Percentiles rank a stretch among this genome's conserved stretches.
These are phyloP conservation scores for Lactifluus hygrophoroides DNA, from an alignment of 768 basidiomycete genomes.

Conservation along the genomic window DNA sequence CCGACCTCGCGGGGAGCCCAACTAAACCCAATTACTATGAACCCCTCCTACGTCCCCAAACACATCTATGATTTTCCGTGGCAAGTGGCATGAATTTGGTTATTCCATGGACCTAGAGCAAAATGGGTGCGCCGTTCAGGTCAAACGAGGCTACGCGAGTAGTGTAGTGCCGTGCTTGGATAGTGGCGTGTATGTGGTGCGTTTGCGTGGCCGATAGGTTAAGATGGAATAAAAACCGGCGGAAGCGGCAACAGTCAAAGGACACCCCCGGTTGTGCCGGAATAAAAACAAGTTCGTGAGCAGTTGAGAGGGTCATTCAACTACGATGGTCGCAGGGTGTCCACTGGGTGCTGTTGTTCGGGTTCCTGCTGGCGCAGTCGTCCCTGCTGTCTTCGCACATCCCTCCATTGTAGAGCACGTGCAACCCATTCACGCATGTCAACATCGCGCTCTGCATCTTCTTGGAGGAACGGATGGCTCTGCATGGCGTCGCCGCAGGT, in stretches of 20 bases:
- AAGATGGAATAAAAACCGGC: slow-evolving; percentile 6
- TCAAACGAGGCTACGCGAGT: background rate
- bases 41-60: slow-evolving; percentile 1
- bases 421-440: slow-evolving; percentile 85
- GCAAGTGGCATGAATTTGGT: slow-evolving; percentile 1
- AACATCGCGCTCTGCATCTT: slow-evolving; percentile 51
- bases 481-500: slow-evolving; percentile 22
- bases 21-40: background rate
- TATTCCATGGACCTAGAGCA: background rate
- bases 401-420: slow-evolving; percentile 33
- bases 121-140: background rate
- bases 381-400: slow-evolving; percentile 14
- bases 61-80: background rate
- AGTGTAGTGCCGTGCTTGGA: background rate
- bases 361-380: slow-evolving; percentile 5
- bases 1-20: background rate
- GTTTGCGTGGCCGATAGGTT: background rate
- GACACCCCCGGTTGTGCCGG: background rate
- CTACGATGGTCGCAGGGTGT: slow-evolving; percentile 10
- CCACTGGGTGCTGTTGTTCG: slow-evolving; percentile 9
- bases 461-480: slow-evolving; percentile 73
- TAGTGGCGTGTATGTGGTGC: background rate
- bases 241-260: background rate
- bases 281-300: background rate
- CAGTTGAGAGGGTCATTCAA: background rate